These are phyloP conservation scores for Cladosporium velox DNA, from an alignment of 2,329 filamentous ascomycete genomes.

Conservation along the genomic window DNA sequence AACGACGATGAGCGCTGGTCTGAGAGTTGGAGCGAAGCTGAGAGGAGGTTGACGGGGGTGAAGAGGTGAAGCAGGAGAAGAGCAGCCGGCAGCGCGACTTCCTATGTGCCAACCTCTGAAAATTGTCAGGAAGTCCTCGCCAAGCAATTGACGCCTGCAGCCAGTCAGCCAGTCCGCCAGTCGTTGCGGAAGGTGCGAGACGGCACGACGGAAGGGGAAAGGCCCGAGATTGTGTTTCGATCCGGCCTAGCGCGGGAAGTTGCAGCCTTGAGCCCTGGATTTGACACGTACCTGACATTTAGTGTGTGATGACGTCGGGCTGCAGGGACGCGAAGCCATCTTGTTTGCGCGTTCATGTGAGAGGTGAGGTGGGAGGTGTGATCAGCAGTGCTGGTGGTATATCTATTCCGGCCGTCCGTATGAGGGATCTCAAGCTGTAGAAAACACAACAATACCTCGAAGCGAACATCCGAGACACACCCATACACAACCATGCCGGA, in stretches of 20 bases:
- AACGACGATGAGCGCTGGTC: conserved; percentile 15
- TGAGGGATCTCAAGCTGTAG: neutral
- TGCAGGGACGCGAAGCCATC: neutral
- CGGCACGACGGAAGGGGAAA: neutral
- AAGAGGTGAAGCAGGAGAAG: neutral
- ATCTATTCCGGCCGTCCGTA: neutral
- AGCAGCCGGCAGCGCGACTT: conserved; percentile 5
- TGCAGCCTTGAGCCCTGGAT: neutral
- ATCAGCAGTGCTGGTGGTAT: neutral
- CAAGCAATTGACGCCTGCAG: conserved; percentile 1
- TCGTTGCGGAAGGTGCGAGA: neutral
- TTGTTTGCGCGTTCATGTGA: neutral
- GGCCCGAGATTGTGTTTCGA: neutral
- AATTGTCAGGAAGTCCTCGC: conserved; percentile 13
- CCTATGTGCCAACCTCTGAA: conserved; percentile 13
- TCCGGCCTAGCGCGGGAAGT: neutral
- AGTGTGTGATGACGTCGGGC: conserved; percentile 1
- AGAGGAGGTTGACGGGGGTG: conserved; percentile 14
- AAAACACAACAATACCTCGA: neutral
- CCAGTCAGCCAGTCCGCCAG: neutral
- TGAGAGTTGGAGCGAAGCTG: conserved; percentile 6
- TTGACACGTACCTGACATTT: conserved; percentile 2
- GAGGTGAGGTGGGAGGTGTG: neutral
- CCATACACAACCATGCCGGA: conserved; percentile 24
- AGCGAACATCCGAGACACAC: neutral